Conservation (phyloP, 352 stramenopile species). For the Pythium periplocum region DNA sequence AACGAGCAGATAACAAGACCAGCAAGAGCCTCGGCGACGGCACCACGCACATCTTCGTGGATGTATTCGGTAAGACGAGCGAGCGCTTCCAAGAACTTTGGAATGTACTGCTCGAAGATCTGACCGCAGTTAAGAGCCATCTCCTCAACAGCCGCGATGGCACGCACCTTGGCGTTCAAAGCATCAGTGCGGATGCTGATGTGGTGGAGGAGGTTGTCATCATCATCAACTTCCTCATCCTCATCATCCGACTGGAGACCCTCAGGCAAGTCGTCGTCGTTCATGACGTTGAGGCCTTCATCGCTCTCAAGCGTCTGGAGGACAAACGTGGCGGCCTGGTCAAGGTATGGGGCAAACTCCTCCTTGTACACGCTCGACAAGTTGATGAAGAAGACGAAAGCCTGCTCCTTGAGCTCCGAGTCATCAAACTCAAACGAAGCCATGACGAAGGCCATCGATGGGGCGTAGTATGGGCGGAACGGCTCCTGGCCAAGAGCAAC, state of each 20-base stretch:
- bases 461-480: conserved; percentile 93
- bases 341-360: conserved; percentile 94
- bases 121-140: conserved; percentile 75
- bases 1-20: conserved; percentile 85
- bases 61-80: conserved; percentile 82
- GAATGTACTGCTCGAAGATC: conserved; percentile 81
- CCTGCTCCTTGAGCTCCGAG: conserved; percentile 97
- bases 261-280: conserved; percentile 67
- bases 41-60: conserved; percentile 80
- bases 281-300: conserved; percentile 66
- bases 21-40: conserved; percentile 71
- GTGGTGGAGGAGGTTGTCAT: conserved; percentile 64
- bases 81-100: conserved; percentile 77
- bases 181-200: conserved; percentile 86
- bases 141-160: conserved; percentile 77
- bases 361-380: conserved; percentile 97
- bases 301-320: conserved; percentile 70
- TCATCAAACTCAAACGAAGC: conserved; percentile 91
- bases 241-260: conserved; percentile 79
- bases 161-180: conserved; percentile 81
- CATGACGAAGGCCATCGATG: conserved; percentile 94
- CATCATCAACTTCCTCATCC: conserved; percentile 49
- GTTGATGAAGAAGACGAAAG: conserved; percentile 98
- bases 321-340: conserved; percentile 65
- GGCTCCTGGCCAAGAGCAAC: conserved; percentile 94